Evolutionary conservation across 768 basidiomycete genomes (phyloP).

Genomic region (Trametes coccinea): DNA sequence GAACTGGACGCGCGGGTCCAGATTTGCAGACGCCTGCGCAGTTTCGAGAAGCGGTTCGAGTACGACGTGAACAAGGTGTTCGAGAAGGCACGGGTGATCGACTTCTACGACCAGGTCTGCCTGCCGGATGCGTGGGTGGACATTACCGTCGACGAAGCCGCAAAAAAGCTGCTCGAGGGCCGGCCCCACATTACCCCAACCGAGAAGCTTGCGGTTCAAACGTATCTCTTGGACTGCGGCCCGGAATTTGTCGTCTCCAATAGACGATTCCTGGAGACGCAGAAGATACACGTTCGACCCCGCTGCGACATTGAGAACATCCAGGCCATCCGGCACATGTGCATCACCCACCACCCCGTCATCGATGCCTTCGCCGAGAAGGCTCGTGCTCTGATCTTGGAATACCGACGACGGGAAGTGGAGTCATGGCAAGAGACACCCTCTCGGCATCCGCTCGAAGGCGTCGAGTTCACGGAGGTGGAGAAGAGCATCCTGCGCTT

Average conservation of each 20-base stretch:
- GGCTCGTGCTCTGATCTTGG: slow-evolving; percentile 42
- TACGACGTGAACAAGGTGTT: slow-evolving; percentile 34
- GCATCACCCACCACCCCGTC: slow-evolving; percentile 39
- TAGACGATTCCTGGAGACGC: slow-evolving; percentile 45
- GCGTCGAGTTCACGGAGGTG: slow-evolving; percentile 47
- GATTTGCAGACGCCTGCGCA: slow-evolving; percentile 59
- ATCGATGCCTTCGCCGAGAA: slow-evolving; percentile 53
- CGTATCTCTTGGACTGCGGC: slow-evolving; percentile 57
- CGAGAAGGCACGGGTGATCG: slow-evolving; percentile 27
- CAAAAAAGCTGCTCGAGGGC: slow-evolving; percentile 32
- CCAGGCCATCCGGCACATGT: slow-evolving; percentile 48
- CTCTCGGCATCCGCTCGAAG: slow-evolving; percentile 31
- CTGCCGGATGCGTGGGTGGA: slow-evolving; percentile 53
- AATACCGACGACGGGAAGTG: slow-evolving; percentile 32
- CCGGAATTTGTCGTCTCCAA: slow-evolving; percentile 53
- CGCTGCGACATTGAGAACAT: slow-evolving; percentile 53
- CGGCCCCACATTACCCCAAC: slow-evolving; percentile 32
- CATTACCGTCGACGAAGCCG: slow-evolving; percentile 56
- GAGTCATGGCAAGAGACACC: slow-evolving; percentile 36
- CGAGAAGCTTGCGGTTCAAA: slow-evolving; percentile 57
- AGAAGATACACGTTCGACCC: slow-evolving; percentile 67
- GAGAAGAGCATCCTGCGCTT: slow-evolving; percentile 63
- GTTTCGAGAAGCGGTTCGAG: slow-evolving; percentile 51
- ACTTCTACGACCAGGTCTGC: slow-evolving; percentile 45
- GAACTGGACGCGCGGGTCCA: slow-evolving; percentile 63